Evolutionary conservation across 768 basidiomycete species (phyloP), one percentile per base, ranked within the genome.

Genomic region (Mycena haematopus): DNA sequence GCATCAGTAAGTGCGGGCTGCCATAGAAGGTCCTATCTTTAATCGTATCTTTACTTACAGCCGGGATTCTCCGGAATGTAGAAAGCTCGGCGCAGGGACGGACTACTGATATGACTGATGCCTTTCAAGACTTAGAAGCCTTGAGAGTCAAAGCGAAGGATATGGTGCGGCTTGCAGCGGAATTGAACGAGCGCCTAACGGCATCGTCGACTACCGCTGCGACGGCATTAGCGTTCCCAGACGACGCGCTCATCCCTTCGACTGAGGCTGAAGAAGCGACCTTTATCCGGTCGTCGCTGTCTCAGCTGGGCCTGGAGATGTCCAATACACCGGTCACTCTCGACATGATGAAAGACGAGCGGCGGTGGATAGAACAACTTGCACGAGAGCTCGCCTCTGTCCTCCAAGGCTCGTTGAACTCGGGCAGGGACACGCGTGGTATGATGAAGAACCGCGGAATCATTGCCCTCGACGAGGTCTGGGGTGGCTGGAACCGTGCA

Each of bases 111-210:
- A 84, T 99, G 77, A 81, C 82, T 25, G 86, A 88, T 65, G 92
- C 95, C 0, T 80, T 98, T 33, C 81, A 87, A 66, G 97, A 99
- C 70, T 83, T 99, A 35, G 94, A 98, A 72, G 90, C 90, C 0
- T 77, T 99, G 49, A 95, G 92, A 91, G 80, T 89, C 51, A 92
- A 96, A 72, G 95, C 95, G 1, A 90, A 87, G 66, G 94, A 96
- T 68, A 96, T 99, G 88, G 95, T 96, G 59, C 85, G 85, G 31
- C 82, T 98, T 24, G 95, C 96, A 3, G 89, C 88, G 54, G 90
- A 96, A 38, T 84, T 99, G 64, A 95, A 93, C 70, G 86, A 92
- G 59, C 91, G 86, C 65, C 80, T 97, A 25, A 88, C 89, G 8
- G 82, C 84, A 0, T 71, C 77, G 11, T 71, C 77, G 9, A 65